Evolutionary conservation across 2,329 filamentous ascomycete species (phyloP).

Genomic region (Colletotrichum melonis): DNA sequence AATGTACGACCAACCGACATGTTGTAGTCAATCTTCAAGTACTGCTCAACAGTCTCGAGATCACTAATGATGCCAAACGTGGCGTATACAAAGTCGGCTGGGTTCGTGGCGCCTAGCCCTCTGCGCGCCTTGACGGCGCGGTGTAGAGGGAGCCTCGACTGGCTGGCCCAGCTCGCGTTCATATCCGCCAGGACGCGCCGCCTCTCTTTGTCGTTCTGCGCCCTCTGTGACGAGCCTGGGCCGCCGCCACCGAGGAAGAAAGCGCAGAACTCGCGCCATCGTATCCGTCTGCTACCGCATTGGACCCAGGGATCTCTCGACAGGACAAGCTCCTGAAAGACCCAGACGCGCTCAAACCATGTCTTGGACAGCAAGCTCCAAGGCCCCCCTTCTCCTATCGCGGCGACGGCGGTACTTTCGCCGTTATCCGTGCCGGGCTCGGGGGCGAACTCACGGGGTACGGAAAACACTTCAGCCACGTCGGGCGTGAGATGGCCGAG

Average conservation of each 20-base stretch:
- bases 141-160: neutral
- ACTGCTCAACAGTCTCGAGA: neutral
- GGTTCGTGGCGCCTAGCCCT: conserved; percentile 6
- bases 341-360: conserved; percentile 31
- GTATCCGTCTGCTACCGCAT: conserved; percentile 34
- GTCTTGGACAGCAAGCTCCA: conserved; percentile 1
- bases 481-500: conserved; percentile 1
- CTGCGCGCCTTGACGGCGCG: neutral
- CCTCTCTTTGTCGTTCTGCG: neutral
- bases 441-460: neutral
- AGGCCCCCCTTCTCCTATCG: neutral
- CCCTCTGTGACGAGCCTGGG: neutral
- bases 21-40: neutral
- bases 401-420: neutral
- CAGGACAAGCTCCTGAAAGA: conserved; percentile 43
- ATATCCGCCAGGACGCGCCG: conserved; percentile 7
- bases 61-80: conserved; percentile 8
- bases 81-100: conserved; percentile 15
- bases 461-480: neutral
- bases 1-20: neutral
- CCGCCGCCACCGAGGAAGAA: neutral
- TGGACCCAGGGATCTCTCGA: conserved; percentile 40
- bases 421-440: neutral
- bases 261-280: conserved; percentile 4
- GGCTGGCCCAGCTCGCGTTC: neutral